Base-by-base conservation (phyloP, 345 rosid genomes). In the Lepidium aucheri region DNA sequence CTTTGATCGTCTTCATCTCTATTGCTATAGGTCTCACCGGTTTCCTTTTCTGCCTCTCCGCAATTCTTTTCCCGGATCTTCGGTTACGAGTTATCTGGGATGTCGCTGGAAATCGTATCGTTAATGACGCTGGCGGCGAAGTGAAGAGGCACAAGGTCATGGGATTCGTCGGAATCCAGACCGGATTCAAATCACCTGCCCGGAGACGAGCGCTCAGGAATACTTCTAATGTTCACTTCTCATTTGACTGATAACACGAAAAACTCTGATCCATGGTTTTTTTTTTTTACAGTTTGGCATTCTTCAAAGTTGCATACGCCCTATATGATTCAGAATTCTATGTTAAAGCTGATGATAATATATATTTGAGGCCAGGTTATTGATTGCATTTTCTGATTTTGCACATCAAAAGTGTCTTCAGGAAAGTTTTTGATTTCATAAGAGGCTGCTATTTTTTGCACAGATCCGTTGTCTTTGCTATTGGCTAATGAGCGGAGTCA, bases 321-420 rank as follows among this genome's bases (percentile, higher is more conserved):
- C 78, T 92, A 44, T 92, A 65, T 76, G 95, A 89, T 78, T 74
- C 96, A 0, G 90, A 89, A 40, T 92, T 92, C 78, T 92, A 87
- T 41, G 95, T 92, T 24, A 92, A 92, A 81, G 98, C 95, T 53
- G 98, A 92, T 77, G 98, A 92, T 79, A 95, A 92, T 70, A 82
- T 92, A 62, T 92, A 87, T 35, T 80, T 89, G 74, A 86, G 96
- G 70, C 98, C 96, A 80, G 98, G 98, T 91, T 30, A 62, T 4
- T 65, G 15, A 40, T 36, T 43, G 1, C 8, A 10, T 10, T 30
- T 52, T 62, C 57, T 43, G 68, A 8, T 47, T 61, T 20, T 8
- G 8, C 15, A 8, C 36, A 65, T 15, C 32, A 40, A 4, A n/a
- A n/a, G n/a, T 36, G 34, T 50, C 34, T 16, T 24, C 6, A 3